Evolutionary conservation across 352 stramenopile genomes (phyloP), one percentile per base, ranked within the genome.

Genomic region (Globisporangium paddicum): DNA sequence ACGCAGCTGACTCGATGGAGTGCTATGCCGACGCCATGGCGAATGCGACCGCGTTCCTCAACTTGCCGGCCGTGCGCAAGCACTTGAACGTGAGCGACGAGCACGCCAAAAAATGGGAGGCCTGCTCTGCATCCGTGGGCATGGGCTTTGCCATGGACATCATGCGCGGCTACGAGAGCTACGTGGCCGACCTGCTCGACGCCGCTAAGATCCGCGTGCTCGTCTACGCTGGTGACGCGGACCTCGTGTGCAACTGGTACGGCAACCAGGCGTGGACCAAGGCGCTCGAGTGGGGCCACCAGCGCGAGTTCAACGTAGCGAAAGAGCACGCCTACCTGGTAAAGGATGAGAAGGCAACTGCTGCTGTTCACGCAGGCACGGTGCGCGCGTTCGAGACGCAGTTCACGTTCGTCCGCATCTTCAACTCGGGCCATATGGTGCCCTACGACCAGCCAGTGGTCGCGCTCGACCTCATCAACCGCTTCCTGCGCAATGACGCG

Each of bases 191-290:
- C 26, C 63, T 98, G 59, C 69, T 98, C 5, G 55, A 76, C 11
- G 63, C 61, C 10, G 25, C 25, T 11, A 49, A 34, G 18, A 50
- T 80, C 25, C 71, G 71, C 8, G 93, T 97, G 21, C 73, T 98
- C 8, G 93, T 99, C 65, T 99, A 99, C 74, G 92, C 94, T 23
- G 96, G 97, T 51, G 97, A 99, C 72, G 79, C 92, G 9, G 96
- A 99, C 69, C 97, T 98, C 62, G 98, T 99, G 69, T 98, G 91
- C 76, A 99, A 99, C 69, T 63, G 57, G 79, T 66, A 98, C 42
- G 97, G 96, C 23, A 98, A 98, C 66, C 64, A 97, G 59, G 95
- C 95, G 26, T 99, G 95, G 96, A 97, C 93, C 0, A 68, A 90
- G 25, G 80, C 64, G 6, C 72, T 99, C 40, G 82, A 98, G 26